Evolutionary conservation across 106 monocot genomes (phyloP).

Genomic region (Apostasia shenzhenica): DNA sequence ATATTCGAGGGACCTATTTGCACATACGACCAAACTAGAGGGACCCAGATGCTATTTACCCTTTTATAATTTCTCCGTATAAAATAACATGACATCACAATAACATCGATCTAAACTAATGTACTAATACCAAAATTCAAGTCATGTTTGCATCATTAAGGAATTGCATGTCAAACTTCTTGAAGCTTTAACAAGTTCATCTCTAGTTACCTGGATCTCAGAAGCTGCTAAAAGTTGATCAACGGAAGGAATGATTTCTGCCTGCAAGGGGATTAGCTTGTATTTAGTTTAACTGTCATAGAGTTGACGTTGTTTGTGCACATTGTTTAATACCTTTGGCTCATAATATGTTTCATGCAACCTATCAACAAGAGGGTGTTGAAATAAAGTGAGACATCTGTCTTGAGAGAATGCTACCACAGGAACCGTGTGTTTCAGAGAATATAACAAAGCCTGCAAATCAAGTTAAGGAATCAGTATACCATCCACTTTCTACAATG

Average conservation of each 20-base stretch:
- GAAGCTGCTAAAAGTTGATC: slow-evolving; percentile 62
- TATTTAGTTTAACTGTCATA: neutral
- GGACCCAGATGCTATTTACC: no score
- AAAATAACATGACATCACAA: no score
- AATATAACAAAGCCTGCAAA: slow-evolving; percentile 83
- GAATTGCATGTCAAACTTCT: no score
- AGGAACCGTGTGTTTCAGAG: slow-evolving; percentile 70
- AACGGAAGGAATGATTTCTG: slow-evolving; percentile 64
- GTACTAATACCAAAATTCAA: no score
- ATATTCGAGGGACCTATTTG: no score
- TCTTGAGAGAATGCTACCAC: slow-evolving; percentile 86
- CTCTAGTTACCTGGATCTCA: slow-evolving; percentile 64
- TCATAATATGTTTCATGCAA: slow-evolving; percentile 80
- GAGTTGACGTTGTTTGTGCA: neutral
- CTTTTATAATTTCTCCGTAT: no score
- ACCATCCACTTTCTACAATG: no score
- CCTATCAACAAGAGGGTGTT: slow-evolving; percentile 73
- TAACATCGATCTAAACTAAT: no score
- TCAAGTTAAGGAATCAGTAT: neutral
- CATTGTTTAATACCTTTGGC: slow-evolving; percentile 56
- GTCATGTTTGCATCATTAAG: no score
- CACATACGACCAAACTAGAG: no score
- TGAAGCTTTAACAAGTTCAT: neutral
- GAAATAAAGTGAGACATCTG: slow-evolving; percentile 67
- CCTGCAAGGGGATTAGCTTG: slow-evolving; percentile 29